phyloP scores from a whole-genome alignment of 495 filamentous ascomycete genomes.

The Margaritispora aquatica region DNA sequence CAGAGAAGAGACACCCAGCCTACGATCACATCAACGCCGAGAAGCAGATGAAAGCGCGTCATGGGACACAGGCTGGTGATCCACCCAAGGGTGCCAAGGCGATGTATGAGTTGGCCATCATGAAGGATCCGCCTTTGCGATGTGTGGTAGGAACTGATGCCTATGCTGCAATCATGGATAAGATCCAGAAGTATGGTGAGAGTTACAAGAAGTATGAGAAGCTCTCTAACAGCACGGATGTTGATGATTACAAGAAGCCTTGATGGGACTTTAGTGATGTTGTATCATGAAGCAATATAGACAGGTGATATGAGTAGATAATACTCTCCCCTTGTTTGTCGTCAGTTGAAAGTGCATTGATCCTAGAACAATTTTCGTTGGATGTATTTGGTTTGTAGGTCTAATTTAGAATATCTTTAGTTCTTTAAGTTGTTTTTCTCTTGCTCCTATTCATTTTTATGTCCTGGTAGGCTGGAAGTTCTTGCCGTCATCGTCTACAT shows the following conservation, averaged over 20 bases:
- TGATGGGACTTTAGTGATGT: background rate
- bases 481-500: too few relatives aligned
- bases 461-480: too few relatives aligned
- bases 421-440: too few relatives aligned
- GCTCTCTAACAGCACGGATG: slow-evolving; percentile 38
- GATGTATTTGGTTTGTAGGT: too few relatives aligned
- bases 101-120: slow-evolving; percentile 41
- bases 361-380: too few relatives aligned
- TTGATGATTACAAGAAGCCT: slow-evolving; percentile 30
- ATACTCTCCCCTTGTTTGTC: too few relatives aligned
- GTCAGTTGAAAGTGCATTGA: too few relatives aligned
- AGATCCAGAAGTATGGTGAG: slow-evolving; percentile 34
- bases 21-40: slow-evolving; percentile 40
- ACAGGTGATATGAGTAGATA: background rate
- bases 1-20: slow-evolving; percentile 31
- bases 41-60: slow-evolving; percentile 26
- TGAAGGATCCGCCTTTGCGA: slow-evolving; percentile 39
- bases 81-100: slow-evolving; percentile 36
- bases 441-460: too few relatives aligned
- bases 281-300: background rate
- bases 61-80: slow-evolving; percentile 38
- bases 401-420: too few relatives aligned
- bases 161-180: slow-evolving; percentile 32
- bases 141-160: slow-evolving; percentile 39
- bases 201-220: slow-evolving; percentile 38